Conservation (phyloP, 2,329 filamentous ascomycete genomes). For the Neofusicoccum kwambonambiense region DNA sequence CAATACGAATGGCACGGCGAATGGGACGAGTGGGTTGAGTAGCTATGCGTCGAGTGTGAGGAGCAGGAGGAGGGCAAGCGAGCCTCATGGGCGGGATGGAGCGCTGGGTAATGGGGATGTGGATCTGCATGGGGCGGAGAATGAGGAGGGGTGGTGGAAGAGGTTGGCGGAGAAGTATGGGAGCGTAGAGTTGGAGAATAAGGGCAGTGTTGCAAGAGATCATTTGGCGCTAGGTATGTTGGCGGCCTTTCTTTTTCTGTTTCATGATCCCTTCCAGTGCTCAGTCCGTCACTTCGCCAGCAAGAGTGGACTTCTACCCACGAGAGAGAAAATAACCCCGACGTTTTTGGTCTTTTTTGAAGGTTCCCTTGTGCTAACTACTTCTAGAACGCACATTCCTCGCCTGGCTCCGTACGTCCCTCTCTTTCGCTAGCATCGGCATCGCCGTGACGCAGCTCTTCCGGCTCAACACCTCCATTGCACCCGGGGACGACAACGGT, state of each 20-base stretch:
- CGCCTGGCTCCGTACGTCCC: conserved; percentile 78
- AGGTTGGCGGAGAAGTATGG: conserved; percentile 59
- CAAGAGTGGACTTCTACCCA: no score
- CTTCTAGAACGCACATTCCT: conserved; percentile 76
- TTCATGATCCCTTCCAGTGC: neutral
- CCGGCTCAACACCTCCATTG: conserved; percentile 69
- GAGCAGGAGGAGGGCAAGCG: neutral
- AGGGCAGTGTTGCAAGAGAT: conserved; percentile 78
- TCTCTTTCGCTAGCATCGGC: conserved; percentile 79
- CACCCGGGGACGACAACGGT: conserved; percentile 20
- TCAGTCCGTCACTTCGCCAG: no score
- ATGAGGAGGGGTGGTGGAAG: conserved; percentile 51
- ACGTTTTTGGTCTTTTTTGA: neutral
- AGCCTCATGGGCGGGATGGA: conserved; percentile 20
- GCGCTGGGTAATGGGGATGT: conserved; percentile 22
- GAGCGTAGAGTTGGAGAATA: conserved; percentile 77
- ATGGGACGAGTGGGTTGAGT: neutral
- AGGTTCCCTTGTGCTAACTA: neutral
- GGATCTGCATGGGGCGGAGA: neutral
- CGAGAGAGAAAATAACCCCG: neutral
- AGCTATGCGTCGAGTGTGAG: neutral
- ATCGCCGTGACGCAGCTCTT: conserved; percentile 84
- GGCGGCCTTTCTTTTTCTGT: neutral
- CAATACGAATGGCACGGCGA: conserved; percentile 4
- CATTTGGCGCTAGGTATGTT: conserved; percentile 72